A percentile compares a stretch with the other conserved stretches of the same genome.
Evolutionary conservation across 1,284 basidiomycete genomes (phyloP).

Genomic region (Inonotus obliquus): DNA sequence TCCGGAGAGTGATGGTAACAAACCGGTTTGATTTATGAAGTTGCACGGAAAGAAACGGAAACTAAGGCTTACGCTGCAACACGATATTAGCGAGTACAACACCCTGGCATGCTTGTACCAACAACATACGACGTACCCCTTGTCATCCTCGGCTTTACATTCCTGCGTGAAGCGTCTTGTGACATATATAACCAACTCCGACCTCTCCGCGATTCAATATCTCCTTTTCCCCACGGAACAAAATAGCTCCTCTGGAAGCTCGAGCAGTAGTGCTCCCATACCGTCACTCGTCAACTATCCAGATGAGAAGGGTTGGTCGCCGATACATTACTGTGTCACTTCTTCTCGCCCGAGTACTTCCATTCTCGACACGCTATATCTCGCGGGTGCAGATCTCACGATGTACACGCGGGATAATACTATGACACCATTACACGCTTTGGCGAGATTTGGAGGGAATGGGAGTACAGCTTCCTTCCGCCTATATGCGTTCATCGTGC

Average conservation of each 20-base stretch:
- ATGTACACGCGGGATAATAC: slow-evolving; percentile 62
- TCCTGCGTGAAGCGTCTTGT: slow-evolving; percentile 44
- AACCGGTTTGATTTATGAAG: neutral
- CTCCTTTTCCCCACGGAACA: slow-evolving; percentile 47
- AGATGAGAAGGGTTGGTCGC: slow-evolving; percentile 62
- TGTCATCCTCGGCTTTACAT: slow-evolving; percentile 34
- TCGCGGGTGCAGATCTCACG: slow-evolving; percentile 66
- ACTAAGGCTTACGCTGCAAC: slow-evolving; percentile 12
- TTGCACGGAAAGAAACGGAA: slow-evolving; percentile 14
- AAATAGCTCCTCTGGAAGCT: slow-evolving; percentile 23
- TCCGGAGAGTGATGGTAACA: neutral
- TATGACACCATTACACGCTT: slow-evolving; percentile 64
- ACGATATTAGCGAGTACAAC: slow-evolving; percentile 21
- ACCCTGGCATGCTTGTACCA: slow-evolving; percentile 20
- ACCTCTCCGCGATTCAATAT: slow-evolving; percentile 47
- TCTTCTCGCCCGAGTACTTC: slow-evolving; percentile 50
- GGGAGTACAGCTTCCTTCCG: slow-evolving; percentile 20
- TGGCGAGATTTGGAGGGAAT: slow-evolving; percentile 48
- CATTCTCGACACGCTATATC: slow-evolving; percentile 62
- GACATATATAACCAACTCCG: slow-evolving; percentile 43
- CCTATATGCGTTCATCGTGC: slow-evolving; percentile 54
- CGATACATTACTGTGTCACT: slow-evolving; percentile 63
- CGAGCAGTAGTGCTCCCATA: slow-evolving; percentile 13
- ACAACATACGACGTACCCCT: slow-evolving; percentile 26
- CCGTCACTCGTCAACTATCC: slow-evolving; percentile 45